Conservation (phyloP, 2,329 filamentous ascomycete genomes). For the Thermothelomyces thermophilus region DNA sequence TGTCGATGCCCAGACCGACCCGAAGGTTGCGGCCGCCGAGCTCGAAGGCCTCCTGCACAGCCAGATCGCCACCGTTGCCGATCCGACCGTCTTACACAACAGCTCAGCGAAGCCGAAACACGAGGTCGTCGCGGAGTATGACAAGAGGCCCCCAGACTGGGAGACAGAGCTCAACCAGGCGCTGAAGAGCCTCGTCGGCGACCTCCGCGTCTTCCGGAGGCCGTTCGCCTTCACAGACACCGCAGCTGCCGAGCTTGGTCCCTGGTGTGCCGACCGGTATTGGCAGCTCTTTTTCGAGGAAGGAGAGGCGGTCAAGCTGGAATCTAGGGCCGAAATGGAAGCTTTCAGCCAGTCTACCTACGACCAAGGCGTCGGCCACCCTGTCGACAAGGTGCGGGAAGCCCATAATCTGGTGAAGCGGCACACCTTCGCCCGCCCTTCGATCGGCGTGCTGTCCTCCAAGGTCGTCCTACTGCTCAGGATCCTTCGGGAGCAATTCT, state of each 20-base stretch:
- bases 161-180: constrained; percentile 58
- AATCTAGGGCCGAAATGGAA: constrained; percentile 42
- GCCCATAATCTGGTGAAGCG: constrained; percentile 50
- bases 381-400: constrained; percentile 51
- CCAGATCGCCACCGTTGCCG: constrained; percentile 67
- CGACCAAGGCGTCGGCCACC: constrained; percentile 41
- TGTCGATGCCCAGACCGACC: constrained; percentile 72
- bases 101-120: constrained; percentile 54
- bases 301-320: constrained; percentile 53
- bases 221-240: constrained; percentile 54
- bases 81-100: constrained; percentile 50
- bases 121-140: constrained; percentile 50
- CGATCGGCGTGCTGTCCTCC: constrained; percentile 50
- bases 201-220: constrained; percentile 43
- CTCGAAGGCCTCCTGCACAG: constrained; percentile 74
- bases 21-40: constrained; percentile 61
- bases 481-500: constrained; percentile 58
- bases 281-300: constrained; percentile 67
- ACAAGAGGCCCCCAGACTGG: constrained; percentile 41
- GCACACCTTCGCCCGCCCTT: constrained; percentile 39
- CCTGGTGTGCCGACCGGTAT: constrained; percentile 77
- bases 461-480: constrained; percentile 62
- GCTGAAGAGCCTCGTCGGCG: constrained; percentile 42
- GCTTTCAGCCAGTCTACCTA: constrained; percentile 14
- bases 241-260: constrained; percentile 62